Evolutionary conservation across 345 rosid species (phyloP), one percentile per base, ranked within the genome.

Genomic region (Eutrema japonicum): DNA sequence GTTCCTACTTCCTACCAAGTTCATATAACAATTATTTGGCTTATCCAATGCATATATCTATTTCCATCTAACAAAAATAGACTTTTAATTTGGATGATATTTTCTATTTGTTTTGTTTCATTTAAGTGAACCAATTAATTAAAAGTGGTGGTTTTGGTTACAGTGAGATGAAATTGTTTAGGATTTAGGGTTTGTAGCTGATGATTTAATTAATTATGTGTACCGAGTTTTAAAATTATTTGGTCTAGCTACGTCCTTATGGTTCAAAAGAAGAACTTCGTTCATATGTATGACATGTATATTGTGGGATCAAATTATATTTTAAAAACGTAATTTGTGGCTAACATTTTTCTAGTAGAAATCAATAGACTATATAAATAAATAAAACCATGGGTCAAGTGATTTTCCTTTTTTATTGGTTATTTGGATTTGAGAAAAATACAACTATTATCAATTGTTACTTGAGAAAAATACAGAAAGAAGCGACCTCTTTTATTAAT

Each of bases 1-100:
- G 11, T 13, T 62, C 51, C 64, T 75, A 68, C 64, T 43, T 68
- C 64, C 22, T 14, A 61, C 69, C 64, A 61, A 60, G 74, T 51
- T 68, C 48, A 6, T 46, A 27, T 33, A 36, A 35, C 26, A 57
- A 42, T 43, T 51, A 3, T 67, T 59, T 68, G 55, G 64, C 36
- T 51, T 33, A 60, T 51, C 56, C 54, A 22, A 22, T 22, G 26
- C 73, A 67, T 30, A 14, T 49, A 30, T 18, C 16, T 14, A 56
- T 48, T 13, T 59, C 33, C 41, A 35, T 51, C 32, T 33, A 41
- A 33, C 16, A 11, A 33, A 32, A 16, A 4, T 30, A 5, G 47
- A 18, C 14, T 27, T 26, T 50, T 22, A 22, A 22, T 22, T 1
- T 42, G 22, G 48, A 60, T 52, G 40, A 35, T 66, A 10, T 40